phyloP scores from a whole-genome alignment of 108 stramenopile genomes.

The Discostella pseudostelligera region DNA sequence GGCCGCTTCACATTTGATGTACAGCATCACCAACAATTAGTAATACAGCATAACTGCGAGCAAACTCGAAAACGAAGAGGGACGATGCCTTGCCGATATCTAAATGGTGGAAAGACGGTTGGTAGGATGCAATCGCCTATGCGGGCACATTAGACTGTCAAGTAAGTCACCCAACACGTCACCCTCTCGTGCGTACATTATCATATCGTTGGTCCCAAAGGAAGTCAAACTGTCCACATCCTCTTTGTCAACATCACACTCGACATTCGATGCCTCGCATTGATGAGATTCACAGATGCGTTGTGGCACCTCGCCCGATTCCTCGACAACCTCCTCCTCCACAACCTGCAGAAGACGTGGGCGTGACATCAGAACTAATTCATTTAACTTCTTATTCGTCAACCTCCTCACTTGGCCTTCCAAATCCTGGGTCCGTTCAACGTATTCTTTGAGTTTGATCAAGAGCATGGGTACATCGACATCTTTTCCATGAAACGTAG shows the following conservation, averaged over 20 bases:
- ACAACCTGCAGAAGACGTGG: background rate
- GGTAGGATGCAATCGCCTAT: background rate
- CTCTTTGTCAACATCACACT: background rate
- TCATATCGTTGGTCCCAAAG: slow-evolving; percentile 7
- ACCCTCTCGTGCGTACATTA: slow-evolving; percentile 8
- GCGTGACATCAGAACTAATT: slow-evolving; percentile 11
- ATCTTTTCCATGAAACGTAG: slow-evolving; percentile 18
- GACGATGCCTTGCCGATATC: too few relatives aligned
- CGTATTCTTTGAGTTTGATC: slow-evolving; percentile 31
- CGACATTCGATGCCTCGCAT: background rate
- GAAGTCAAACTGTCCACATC: background rate
- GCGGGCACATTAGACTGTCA: slow-evolving; percentile 17
- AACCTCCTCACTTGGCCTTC: slow-evolving; percentile 16
- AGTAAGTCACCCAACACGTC: slow-evolving; percentile 18
- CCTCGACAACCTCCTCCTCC: background rate
- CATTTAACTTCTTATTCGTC: slow-evolving; percentile 20
- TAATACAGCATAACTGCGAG: too few relatives aligned
- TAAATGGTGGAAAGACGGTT: background rate
- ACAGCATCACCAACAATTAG: too few relatives aligned
- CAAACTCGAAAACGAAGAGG: too few relatives aligned
- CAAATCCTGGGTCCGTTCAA: slow-evolving; percentile 8
- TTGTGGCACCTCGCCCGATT: background rate
- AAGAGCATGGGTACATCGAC: slow-evolving; percentile 44
- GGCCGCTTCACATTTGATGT: too few relatives aligned
- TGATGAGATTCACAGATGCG: background rate